Percentiles rank a stretch among this genome's conserved stretches.
Evolutionary conservation across 495 filamentous ascomycete species (phyloP).

Genomic region (Penicillium fimorum): DNA sequence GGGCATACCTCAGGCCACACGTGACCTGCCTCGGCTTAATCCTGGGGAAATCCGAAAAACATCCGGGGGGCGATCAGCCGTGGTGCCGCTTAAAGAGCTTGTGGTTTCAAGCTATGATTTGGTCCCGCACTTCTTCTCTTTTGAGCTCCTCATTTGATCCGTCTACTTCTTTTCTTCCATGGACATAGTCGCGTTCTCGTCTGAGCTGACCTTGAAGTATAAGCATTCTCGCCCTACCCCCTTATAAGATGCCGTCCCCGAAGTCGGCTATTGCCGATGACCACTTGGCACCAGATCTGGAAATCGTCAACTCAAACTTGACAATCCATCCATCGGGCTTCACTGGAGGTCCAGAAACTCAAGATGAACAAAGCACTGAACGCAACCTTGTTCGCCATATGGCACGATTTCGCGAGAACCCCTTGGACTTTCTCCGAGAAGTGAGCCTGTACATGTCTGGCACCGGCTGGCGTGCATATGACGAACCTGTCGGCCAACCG

Average conservation of each 20-base stretch:
- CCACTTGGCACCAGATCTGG: slow-evolving; percentile 72
- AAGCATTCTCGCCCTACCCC: slow-evolving; percentile 7
- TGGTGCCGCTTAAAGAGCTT: slow-evolving; percentile 27
- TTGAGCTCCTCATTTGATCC: neutral
- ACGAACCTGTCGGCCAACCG: slow-evolving; percentile 83
- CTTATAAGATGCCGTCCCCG: slow-evolving; percentile 34
- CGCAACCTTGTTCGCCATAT: slow-evolving; percentile 76
- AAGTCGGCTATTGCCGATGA: slow-evolving; percentile 33
- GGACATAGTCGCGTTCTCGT: slow-evolving; percentile 1
- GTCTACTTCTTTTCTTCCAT: neutral
- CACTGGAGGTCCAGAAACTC: slow-evolving; percentile 38
- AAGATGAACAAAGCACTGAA: slow-evolving; percentile 54
- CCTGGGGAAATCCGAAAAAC: slow-evolving; percentile 19
- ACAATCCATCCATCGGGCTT: slow-evolving; percentile 78
- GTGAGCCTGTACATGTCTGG: slow-evolving; percentile 87
- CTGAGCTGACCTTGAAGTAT: slow-evolving; percentile 7
- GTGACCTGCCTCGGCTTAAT: slow-evolving; percentile 15
- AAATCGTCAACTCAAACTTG: slow-evolving; percentile 75
- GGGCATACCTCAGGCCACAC: neutral
- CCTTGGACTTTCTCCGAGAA: slow-evolving; percentile 84
- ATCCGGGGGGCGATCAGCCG: slow-evolving; percentile 30
- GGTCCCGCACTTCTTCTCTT: slow-evolving; percentile 14
- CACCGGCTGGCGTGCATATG: slow-evolving; percentile 90
- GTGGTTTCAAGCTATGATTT: slow-evolving; percentile 23
- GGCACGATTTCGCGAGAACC: slow-evolving; percentile 72